These are phyloP conservation scores for Chamaecrista fasciculata DNA, from an alignment of 306 rosid species.

Conservation along the genomic window DNA sequence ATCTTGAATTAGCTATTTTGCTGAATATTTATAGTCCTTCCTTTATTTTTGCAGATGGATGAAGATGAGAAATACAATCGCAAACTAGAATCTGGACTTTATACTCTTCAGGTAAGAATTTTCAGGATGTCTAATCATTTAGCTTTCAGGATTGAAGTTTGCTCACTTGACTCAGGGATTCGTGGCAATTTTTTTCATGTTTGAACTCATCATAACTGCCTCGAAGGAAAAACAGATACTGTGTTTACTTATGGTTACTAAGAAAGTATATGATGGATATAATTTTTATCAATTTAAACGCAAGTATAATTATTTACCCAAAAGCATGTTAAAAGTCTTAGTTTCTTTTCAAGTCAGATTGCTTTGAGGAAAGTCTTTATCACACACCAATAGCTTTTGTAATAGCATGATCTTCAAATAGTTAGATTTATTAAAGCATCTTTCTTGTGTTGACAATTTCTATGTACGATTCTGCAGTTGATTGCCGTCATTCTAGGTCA, in stretches of 20 bases:
- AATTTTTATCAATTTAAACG: not conserved
- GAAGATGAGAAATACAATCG: slow-evolving; percentile 94
- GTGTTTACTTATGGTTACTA: not conserved
- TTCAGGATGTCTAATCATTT: not conserved
- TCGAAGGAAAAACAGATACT: slow-evolving; percentile 7
- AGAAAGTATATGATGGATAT: not conserved
- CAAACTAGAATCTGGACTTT: slow-evolving; percentile 92
- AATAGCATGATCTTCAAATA: not conserved
- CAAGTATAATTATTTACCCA: no score
- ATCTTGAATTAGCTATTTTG: not conserved
- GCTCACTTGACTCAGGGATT: no score
- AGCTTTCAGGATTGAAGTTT: not conserved
- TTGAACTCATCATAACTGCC: not conserved
- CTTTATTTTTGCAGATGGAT: slow-evolving; percentile 62
- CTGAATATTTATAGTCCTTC: slow-evolving; percentile 1
- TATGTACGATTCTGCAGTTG: slow-evolving; percentile 60
- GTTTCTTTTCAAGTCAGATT: not conserved
- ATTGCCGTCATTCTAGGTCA: slow-evolving; percentile 87
- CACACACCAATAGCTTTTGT: not conserved
- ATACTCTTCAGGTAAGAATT: slow-evolving; percentile 80
- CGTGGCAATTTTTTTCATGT: not conserved
- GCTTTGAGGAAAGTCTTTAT: not conserved
- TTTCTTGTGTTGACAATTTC: slow-evolving; percentile 5
- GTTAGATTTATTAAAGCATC: not conserved
- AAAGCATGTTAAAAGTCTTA: not conserved